A percentile compares a stretch with the other conserved stretches of the same genome.
Evolutionary conservation across 176 grass and related monocot species (phyloP).

Genomic region (barley (Hordeum vulgare)): MorexV3_pseudomolecules_assembly NC_058523.1:552144471-552144970

Average conservation of each 20-base stretch:
- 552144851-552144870: conserved; percentile 5
- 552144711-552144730: conserved; percentile 27
- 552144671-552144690: conserved; percentile 20
- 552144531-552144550: conserved; percentile 54
- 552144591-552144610: neutral
- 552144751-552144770: conserved; percentile 13
- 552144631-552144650: conserved; percentile 30
- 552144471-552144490: conserved; percentile 34
- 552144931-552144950: conserved; percentile 20
- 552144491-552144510: conserved; percentile 18
- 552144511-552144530: neutral
- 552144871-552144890: conserved; percentile 24
- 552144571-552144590: conserved; percentile 4
- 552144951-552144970: conserved; percentile 36
- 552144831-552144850: conserved; percentile 9
- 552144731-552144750: conserved; percentile 41
- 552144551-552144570: neutral
- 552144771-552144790: conserved; percentile 24
- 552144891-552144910: conserved; percentile 19
- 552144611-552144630: conserved; percentile 22
- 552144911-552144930: conserved; percentile 23
- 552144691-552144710: conserved; percentile 31
- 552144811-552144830: neutral
- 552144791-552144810: conserved; percentile 14
- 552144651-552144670: conserved; percentile 9